A percentile compares a stretch with the other conserved stretches of the same genome.
These are phyloP conservation scores for Suillus fuscotomentosus DNA, from an alignment of 768 basidiomycete species.

Conservation along the genomic window DNA sequence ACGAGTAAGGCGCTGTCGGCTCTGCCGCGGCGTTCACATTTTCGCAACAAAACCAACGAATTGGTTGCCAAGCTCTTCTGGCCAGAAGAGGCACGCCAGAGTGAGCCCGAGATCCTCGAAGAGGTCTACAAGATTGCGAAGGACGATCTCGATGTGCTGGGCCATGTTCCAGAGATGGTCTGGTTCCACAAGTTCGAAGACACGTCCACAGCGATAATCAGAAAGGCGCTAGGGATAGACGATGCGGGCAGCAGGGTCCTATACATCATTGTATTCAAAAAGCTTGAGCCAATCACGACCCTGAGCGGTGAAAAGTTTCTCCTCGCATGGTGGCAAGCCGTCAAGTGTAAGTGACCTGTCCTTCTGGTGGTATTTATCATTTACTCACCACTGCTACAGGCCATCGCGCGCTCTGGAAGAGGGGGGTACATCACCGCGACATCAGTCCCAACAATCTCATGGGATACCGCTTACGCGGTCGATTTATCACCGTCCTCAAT, in stretches of 20 bases:
- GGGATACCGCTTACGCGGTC: background rate
- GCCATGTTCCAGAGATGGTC: conserved; percentile 4
- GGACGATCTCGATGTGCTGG: background rate
- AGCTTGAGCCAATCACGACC: background rate
- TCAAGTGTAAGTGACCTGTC: background rate
- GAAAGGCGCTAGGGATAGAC: no score
- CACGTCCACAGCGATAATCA: background rate
- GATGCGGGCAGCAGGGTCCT: background rate
- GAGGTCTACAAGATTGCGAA: background rate
- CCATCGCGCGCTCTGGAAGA: background rate
- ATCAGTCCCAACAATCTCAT: background rate
- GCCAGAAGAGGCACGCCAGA: background rate
- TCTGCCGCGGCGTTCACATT: background rate
- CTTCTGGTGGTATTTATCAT: background rate
- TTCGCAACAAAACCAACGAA: background rate
- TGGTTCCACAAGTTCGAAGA: background rate
- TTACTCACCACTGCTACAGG: background rate
- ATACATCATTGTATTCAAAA: background rate
- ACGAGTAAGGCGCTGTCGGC: background rate
- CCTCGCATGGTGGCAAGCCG: background rate
- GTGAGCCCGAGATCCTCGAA: background rate
- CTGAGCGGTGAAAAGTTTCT: background rate
- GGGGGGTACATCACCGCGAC: background rate
- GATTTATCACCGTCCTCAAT: background rate
- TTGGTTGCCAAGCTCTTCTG: background rate